Percentiles rank a stretch among this genome's conserved stretches.
Conservation (phyloP, 192 early-diverging fungal genomes). For the Mortierella alpina region DNA sequence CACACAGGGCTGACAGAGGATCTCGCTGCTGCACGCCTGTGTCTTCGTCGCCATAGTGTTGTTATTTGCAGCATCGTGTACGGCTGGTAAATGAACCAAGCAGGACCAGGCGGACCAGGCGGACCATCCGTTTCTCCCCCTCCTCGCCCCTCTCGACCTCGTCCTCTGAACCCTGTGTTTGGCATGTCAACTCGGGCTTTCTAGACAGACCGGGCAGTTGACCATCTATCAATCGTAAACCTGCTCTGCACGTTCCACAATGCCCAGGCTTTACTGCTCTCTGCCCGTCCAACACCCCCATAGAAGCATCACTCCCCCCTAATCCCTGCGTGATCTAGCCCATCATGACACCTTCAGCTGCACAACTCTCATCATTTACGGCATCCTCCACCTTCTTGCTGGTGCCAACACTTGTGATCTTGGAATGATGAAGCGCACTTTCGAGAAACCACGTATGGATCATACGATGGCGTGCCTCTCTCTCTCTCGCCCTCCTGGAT, state of each 20-base stretch:
- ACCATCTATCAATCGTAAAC: no score
- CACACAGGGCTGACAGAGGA: no score
- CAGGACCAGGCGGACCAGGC: neutral
- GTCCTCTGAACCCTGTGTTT: neutral
- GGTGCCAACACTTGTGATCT: neutral
- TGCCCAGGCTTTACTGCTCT: neutral
- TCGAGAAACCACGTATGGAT: no score
- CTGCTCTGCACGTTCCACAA: neutral
- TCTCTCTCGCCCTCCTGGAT: neutral
- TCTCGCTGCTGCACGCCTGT: neutral
- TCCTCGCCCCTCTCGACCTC: neutral
- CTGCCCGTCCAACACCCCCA: neutral
- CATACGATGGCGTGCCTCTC: neutral
- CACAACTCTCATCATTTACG: neutral
- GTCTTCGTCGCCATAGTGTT: no score
- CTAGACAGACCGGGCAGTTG: no score
- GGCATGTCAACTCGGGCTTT: neutral
- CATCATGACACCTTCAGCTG: constrained; percentile 6
- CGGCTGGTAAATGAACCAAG: constrained; percentile 21
- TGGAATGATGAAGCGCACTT: no score
- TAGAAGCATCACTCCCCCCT: neutral
- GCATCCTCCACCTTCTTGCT: neutral
- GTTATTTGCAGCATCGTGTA: neutral
- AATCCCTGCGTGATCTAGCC: neutral
- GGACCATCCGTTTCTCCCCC: constrained; percentile 30